Conservation (phyloP, 202 grass and related monocot genomes). For the Dendrocalamus latiflorus region DNA sequence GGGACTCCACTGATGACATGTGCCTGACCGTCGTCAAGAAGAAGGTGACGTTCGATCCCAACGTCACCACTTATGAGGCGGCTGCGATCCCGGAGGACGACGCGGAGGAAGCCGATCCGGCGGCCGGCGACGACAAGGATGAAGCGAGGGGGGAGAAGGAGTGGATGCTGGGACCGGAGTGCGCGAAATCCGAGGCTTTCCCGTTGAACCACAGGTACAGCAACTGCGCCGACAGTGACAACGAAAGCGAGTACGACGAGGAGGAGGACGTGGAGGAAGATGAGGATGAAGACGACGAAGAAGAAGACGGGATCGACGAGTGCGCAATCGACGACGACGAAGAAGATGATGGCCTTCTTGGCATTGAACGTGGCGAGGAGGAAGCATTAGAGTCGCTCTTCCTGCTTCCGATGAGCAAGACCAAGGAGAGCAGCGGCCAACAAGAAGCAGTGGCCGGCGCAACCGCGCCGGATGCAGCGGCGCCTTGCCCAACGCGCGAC, state of each 20-base stretch:
- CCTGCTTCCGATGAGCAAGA: constrained; percentile 51
- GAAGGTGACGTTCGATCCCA: constrained; percentile 96
- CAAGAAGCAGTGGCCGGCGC: not conserved
- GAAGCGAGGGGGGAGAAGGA: constrained; percentile 7
- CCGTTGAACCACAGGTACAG: constrained; percentile 80
- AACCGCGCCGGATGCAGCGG: not conserved
- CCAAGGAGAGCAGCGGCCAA: constrained; percentile 25
- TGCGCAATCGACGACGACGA: constrained; percentile 42
- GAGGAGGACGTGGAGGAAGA: constrained; percentile 54
- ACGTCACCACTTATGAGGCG: constrained; percentile 71
- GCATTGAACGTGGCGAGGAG: constrained; percentile 62
- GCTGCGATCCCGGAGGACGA: constrained; percentile 36
- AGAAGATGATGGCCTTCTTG: constrained; percentile 38
- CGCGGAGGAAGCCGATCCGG: constrained; percentile 14
- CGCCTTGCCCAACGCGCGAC: constrained; percentile 23
- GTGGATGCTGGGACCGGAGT: constrained; percentile 32
- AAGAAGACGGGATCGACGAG: constrained; percentile 52
- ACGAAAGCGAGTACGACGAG: constrained; percentile 49
- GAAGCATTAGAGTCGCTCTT: constrained; percentile 85
- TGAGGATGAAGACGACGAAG: constrained; percentile 37
- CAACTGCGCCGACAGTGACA: constrained; percentile 52
- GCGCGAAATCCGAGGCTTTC: constrained; percentile 47
- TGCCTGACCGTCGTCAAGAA: constrained; percentile 55
- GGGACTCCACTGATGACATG: constrained; percentile 60
- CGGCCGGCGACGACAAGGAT: not conserved